Evolutionary conservation across 768 basidiomycete genomes (phyloP).

Genomic region (Phaeolepiota aurea): DNA sequence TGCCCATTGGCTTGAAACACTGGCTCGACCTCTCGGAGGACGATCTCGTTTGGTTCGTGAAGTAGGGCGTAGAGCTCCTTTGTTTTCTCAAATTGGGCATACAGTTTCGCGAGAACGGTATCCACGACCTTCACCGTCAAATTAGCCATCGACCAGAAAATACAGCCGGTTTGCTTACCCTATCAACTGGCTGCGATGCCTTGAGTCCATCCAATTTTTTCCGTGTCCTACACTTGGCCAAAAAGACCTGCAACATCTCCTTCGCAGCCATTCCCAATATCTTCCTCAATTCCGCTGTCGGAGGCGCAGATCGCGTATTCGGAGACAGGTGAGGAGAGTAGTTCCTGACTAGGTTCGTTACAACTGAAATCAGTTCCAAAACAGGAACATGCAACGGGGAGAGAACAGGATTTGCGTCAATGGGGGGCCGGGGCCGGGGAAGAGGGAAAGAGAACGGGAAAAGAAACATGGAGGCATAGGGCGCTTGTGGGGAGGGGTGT

Average conservation of each 20-base stretch:
- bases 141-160: neutral
- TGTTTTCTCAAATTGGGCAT: conserved; percentile 51
- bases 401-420: neutral
- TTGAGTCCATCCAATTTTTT: conserved; percentile 1
- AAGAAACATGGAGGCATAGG: conserved; percentile 9
- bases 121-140: conserved; percentile 53
- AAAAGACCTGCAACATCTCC: conserved; percentile 67
- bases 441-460: conserved; percentile 10
- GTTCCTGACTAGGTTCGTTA: conserved; percentile 83
- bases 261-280: conserved; percentile 57
- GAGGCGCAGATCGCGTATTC: conserved; percentile 56
- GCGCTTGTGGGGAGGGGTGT: conserved; percentile 13
- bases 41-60: conserved; percentile 42
- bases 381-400: conserved; percentile 23
- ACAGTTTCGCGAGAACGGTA: conserved; percentile 71
- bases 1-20: conserved; percentile 41
- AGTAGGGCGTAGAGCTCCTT: conserved; percentile 55
- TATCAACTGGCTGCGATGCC: conserved; percentile 3
- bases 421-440: conserved; percentile 13
- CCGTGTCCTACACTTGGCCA: conserved; percentile 47
- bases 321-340: conserved; percentile 83
- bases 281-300: conserved; percentile 60
- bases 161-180: neutral
- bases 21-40: conserved; percentile 56
- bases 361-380: conserved; percentile 76